These are phyloP conservation scores for Monilinia fructigena DNA, from an alignment of 2,329 filamentous ascomycete genomes.

Conservation along the genomic window DNA sequence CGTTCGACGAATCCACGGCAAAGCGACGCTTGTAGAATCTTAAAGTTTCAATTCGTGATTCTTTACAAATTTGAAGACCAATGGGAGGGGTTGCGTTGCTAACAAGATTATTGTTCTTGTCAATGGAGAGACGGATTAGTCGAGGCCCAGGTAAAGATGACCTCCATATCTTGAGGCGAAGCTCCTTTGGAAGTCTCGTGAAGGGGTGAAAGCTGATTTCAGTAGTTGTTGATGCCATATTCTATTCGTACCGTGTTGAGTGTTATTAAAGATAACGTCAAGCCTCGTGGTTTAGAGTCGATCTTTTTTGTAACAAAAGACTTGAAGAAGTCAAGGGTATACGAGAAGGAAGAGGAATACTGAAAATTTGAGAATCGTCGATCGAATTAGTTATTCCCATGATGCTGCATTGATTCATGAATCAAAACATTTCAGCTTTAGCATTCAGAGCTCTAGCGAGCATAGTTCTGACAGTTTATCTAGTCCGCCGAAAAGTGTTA, in stretches of 20 bases:
- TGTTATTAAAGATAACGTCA: neutral
- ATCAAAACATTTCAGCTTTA: neutral
- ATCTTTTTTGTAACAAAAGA: neutral
- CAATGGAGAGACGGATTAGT: neutral
- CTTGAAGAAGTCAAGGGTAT: too few species aligned
- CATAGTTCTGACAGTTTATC: too few species aligned
- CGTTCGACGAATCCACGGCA: neutral
- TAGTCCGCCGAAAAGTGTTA: too few species aligned
- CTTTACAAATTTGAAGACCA: neutral
- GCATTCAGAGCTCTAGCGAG: neutral
- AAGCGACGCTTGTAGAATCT: constrained; percentile 1
- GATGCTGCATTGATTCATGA: neutral
- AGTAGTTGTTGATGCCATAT: neutral
- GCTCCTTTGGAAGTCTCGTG: neutral
- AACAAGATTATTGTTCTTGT: neutral
- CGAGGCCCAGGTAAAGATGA: neutral
- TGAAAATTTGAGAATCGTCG: neutral
- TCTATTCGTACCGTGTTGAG: neutral
- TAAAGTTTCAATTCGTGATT: constrained; percentile 1
- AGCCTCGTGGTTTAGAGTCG: neutral
- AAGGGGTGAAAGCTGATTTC: neutral
- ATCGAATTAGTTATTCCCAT: neutral
- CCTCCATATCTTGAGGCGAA: constrained; percentile 9
- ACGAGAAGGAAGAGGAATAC: neutral
- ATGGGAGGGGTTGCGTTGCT: neutral